These are phyloP conservation scores for Casaregolazyma suthepensis DNA, from an alignment of 1,139 yeast species.

Conservation along the genomic window DNA sequence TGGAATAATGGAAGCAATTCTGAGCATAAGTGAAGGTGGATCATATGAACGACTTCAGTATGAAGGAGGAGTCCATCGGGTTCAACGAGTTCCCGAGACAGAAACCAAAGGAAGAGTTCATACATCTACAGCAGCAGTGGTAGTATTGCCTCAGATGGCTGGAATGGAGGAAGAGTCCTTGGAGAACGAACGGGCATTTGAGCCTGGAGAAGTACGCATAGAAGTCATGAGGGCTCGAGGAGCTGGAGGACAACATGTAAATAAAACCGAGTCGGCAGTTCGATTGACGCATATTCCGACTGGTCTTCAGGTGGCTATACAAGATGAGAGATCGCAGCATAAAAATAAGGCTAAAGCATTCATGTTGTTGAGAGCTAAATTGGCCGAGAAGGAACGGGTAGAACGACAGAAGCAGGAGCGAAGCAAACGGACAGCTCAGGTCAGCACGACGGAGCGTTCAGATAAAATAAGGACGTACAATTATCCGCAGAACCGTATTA, in stretches of 20 bases:
- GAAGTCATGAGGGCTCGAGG: constrained; percentile 98
- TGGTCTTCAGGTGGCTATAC: constrained; percentile 83
- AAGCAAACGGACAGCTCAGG: constrained; percentile 71
- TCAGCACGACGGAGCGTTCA: constrained; percentile 79
- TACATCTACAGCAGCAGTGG: constrained; percentile 93
- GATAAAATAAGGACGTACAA: constrained; percentile 94
- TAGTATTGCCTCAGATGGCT: constrained; percentile 77
- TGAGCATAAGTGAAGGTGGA: constrained; percentile 69
- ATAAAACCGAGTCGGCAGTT: constrained; percentile 96
- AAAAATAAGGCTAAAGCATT: constrained; percentile 94
- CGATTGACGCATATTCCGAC: constrained; percentile 88
- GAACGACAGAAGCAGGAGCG: constrained; percentile 62
- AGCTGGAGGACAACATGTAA: constrained; percentile 98
- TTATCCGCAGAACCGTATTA: constrained; percentile 83
- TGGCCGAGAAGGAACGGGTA: constrained; percentile 74
- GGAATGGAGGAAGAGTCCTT: constrained; percentile 37
- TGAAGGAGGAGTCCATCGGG: constrained; percentile 96
- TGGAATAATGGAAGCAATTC: constrained; percentile 71
- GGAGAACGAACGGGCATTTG: constrained; percentile 68
- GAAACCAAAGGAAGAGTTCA: constrained; percentile 93
- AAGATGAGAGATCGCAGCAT: constrained; percentile 94
- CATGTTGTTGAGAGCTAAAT: constrained; percentile 68
- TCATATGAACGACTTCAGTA: constrained; percentile 66
- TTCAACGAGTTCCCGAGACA: constrained; percentile 88
- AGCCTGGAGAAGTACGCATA: constrained; percentile 80